Conservation (phyloP, 2,329 filamentous ascomycete species). For the Epichloe scottii region DNA sequence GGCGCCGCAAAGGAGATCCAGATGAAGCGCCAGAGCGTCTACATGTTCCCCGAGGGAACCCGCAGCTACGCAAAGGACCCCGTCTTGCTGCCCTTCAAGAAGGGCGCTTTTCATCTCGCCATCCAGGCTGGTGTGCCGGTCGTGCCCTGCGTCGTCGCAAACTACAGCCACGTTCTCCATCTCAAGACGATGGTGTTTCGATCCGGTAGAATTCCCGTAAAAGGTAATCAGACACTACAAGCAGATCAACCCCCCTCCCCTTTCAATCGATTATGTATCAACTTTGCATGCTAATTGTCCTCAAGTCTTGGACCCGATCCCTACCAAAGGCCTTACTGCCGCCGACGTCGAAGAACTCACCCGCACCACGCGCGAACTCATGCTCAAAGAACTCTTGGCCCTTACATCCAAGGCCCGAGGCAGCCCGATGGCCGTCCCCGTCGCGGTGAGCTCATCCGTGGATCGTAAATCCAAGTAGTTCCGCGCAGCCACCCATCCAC, state of each 20-base stretch:
- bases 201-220: constrained; percentile 59
- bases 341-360: constrained; percentile 69
- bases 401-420: constrained; percentile 41
- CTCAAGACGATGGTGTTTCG: constrained; percentile 53
- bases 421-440: constrained; percentile 19
- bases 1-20: constrained; percentile 72
- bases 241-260: too few species aligned
- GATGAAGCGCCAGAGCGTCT: constrained; percentile 59
- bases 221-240: constrained; percentile 37
- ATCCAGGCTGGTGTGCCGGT: constrained; percentile 89
- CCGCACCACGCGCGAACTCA: constrained; percentile 54
- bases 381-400: constrained; percentile 54
- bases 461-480: constrained; percentile 9
- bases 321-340: constrained; percentile 57
- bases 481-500: background rate
- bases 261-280: too few species aligned
- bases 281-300: too few species aligned
- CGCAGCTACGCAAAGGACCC: constrained; percentile 78
- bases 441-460: constrained; percentile 19
- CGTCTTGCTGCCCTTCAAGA: constrained; percentile 87
- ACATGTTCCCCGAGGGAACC: constrained; percentile 87
- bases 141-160: constrained; percentile 71
- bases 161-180: constrained; percentile 63
- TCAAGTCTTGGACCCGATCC: constrained; percentile 66
- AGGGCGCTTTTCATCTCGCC: constrained; percentile 93